Conservation (phyloP, 176 grass and related monocot genomes). For the Dendrocalamus sinicus region DNA sequence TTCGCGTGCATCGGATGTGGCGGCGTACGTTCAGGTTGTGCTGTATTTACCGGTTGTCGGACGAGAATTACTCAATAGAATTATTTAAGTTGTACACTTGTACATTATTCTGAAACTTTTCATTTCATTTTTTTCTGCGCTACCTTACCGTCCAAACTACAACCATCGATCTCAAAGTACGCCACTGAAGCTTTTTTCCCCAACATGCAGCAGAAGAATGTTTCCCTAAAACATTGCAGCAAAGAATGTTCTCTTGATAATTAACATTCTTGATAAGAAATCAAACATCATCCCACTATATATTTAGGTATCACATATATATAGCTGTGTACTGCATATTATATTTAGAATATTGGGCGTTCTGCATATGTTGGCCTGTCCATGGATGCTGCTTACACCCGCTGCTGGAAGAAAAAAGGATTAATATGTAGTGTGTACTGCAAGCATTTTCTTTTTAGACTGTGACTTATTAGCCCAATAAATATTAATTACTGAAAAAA, state of each 20-base stretch:
- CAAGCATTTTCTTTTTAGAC: no score
- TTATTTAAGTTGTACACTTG: neutral
- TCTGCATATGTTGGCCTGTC: no score
- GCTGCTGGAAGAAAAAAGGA: neutral
- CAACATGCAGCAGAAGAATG: neutral
- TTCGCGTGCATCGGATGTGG: conserved; percentile 19
- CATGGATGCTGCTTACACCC: neutral
- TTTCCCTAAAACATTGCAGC: neutral
- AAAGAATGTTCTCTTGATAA: neutral
- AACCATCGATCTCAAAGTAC: neutral
- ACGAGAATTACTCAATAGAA: no score
- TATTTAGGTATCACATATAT: neutral
- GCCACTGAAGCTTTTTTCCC: neutral
- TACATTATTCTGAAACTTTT: neutral
- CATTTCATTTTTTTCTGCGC: neutral
- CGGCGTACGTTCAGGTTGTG: neutral
- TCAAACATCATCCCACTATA: neutral
- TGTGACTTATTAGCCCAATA: no score
- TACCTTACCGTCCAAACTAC: neutral
- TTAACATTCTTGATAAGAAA: neutral
- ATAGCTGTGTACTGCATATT: neutral
- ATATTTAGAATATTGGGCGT: neutral
- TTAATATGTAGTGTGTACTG: neutral
- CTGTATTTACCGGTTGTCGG: neutral
- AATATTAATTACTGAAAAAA: no score